A percentile compares a stretch with the other conserved stretches of the same genome.
These are phyloP conservation scores for Penicillium sp. DNA, from an alignment of 2,329 filamentous ascomycete genomes.

Conservation along the genomic window DNA sequence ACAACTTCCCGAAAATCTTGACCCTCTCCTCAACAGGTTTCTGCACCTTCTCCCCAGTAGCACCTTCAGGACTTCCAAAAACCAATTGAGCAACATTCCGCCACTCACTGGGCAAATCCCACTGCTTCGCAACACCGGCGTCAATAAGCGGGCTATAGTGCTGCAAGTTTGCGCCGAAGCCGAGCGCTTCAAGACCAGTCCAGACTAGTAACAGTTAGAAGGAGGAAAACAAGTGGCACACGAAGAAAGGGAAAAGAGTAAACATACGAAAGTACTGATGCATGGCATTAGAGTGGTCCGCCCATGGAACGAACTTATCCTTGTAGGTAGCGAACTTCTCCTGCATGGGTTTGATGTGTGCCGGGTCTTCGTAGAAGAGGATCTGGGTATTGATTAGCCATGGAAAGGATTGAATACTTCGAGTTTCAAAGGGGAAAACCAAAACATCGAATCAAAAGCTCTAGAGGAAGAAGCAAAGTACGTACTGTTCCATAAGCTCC, in stretches of 20 bases:
- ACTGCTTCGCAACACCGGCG: conserved; percentile 65
- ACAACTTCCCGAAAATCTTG: conserved; percentile 57
- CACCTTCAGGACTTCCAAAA: conserved; percentile 64
- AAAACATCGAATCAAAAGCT: conserved; percentile 51
- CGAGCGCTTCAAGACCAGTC: conserved; percentile 79
- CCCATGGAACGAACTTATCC: conserved; percentile 77
- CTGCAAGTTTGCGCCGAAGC: conserved; percentile 84
- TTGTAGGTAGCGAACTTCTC: conserved; percentile 70
- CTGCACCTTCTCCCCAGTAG: conserved; percentile 64
- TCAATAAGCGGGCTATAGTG: conserved; percentile 91
- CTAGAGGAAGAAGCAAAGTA: not conserved
- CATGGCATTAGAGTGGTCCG: conserved; percentile 75
- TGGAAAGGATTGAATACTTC: not conserved
- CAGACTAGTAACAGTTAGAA: conserved; percentile 53
- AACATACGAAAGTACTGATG: conserved; percentile 65
- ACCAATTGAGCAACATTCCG: conserved; percentile 79
- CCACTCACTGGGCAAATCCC: conserved; percentile 72
- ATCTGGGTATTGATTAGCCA: conserved; percentile 41
- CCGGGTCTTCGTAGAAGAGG: conserved; percentile 82
- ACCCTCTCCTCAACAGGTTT: conserved; percentile 65
- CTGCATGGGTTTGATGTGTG: conserved; percentile 65
- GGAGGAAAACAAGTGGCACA: not conserved
- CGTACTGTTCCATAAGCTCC: conserved; percentile 66
- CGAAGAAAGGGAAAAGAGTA: not conserved
- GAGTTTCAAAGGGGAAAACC: not conserved